Percentiles rank a stretch among this genome's conserved stretches.
These are phyloP conservation scores for Saturnispora gosingensis DNA, from an alignment of 805 yeast species.

Conservation along the genomic window DNA sequence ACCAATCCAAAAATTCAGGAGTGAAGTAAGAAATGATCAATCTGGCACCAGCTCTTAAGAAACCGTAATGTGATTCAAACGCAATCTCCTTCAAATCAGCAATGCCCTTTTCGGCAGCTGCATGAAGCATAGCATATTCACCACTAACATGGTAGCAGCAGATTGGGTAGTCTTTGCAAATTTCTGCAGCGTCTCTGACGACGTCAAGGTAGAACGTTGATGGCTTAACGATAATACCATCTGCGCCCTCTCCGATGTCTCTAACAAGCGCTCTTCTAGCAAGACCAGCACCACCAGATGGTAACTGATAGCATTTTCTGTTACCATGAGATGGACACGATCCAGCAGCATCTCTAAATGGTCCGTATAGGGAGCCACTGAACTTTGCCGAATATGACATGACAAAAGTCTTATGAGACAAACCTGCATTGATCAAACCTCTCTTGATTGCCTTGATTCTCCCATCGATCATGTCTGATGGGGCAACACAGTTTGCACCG, in stretches of 20 bases:
- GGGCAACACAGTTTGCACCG: constrained; percentile 94
- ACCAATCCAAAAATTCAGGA: constrained; percentile 94
- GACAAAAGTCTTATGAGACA: constrained; percentile 82
- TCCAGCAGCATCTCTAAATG: constrained; percentile 96
- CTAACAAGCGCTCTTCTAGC: constrained; percentile 86
- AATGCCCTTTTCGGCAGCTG: constrained; percentile 94
- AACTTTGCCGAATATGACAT: constrained; percentile 95
- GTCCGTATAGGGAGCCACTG: constrained; percentile 86
- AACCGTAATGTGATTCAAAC: constrained; percentile 84
- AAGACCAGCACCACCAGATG: constrained; percentile 84
- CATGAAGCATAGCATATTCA: constrained; percentile 95
- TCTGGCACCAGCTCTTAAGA: constrained; percentile 92
- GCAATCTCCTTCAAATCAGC: constrained; percentile 74
- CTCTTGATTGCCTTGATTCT: constrained; percentile 79
- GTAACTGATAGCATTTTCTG: constrained; percentile 86
- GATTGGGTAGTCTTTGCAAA: constrained; percentile 77
- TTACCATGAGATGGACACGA: constrained; percentile 86
- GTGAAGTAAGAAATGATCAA: constrained; percentile 86
- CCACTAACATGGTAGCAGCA: constrained; percentile 97
- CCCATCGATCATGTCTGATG: constrained; percentile 97
- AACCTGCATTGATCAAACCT: constrained; percentile 68
- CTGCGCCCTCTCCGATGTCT: constrained; percentile 89
- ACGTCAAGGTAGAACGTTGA: constrained; percentile 91
- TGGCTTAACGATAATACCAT: constrained; percentile 92
- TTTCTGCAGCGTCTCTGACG: constrained; percentile 75